Conservation (phyloP, 192 early-diverging fungal genomes). For the Umbelopsis sp. region DNA sequence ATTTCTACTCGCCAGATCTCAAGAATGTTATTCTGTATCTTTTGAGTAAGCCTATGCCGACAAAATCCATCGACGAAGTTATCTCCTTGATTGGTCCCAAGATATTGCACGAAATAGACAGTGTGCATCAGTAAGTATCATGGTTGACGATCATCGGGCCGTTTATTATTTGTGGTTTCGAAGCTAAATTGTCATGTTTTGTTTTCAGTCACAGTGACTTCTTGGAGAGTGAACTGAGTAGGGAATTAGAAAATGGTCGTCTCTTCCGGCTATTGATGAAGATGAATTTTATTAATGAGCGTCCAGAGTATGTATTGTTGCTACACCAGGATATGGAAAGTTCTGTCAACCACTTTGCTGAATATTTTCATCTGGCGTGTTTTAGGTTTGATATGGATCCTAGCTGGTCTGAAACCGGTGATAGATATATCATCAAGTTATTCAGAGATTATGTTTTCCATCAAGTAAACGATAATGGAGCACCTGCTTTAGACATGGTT, state of each 20-base stretch:
- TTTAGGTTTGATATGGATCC: conserved; percentile 83
- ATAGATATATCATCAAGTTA: conserved; percentile 95
- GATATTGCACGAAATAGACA: conserved; percentile 78
- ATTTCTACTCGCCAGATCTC: conserved; percentile 76
- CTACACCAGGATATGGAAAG: too few species aligned
- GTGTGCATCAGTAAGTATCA: conserved; percentile 61
- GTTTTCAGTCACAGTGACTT: conserved; percentile 66
- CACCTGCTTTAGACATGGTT: conserved; percentile 85
- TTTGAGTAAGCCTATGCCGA: conserved; percentile 70
- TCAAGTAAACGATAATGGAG: conserved; percentile 83
- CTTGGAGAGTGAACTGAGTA: conserved; percentile 73
- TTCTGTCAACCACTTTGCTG: not conserved
- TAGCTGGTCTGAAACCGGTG: conserved; percentile 97
- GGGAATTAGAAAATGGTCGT: conserved; percentile 92
- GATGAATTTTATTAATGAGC: conserved; percentile 91
- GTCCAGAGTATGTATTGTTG: conserved; percentile 65
- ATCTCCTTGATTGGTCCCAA: conserved; percentile 75
- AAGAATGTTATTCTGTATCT: conserved; percentile 83
- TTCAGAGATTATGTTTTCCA: conserved; percentile 99
- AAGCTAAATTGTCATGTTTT: too few species aligned
- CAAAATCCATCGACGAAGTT: conserved; percentile 80
- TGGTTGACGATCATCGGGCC: not conserved
- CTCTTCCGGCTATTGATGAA: conserved; percentile 87
- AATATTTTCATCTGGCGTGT: not conserved
- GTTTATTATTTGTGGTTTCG: not conserved